Evolutionary conservation across 1,284 basidiomycete species (phyloP).

Genomic region (Trametes polyzona): DNA sequence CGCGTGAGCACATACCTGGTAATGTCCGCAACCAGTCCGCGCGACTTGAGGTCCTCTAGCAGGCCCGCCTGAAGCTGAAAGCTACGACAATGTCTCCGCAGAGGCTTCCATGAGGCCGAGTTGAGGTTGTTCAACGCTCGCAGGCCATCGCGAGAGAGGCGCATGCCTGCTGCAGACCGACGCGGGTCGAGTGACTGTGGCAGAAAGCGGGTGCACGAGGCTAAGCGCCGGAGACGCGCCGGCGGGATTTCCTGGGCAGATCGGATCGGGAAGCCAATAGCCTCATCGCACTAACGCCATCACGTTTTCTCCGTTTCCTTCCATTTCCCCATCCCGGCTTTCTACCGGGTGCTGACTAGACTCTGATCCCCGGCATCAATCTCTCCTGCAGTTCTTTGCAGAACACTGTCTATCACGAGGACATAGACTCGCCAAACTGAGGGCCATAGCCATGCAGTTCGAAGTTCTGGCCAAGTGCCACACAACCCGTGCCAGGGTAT

Average conservation of each 20-base stretch:
- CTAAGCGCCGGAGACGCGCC: slow-evolving; percentile 8
- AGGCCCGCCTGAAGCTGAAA: slow-evolving; percentile 28
- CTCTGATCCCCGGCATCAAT: background rate
- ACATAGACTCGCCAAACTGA: background rate
- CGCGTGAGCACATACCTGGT: slow-evolving; percentile 29
- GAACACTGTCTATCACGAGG: background rate
- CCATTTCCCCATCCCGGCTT: background rate
- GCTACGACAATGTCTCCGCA: slow-evolving; percentile 20
- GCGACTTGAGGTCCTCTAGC: slow-evolving; percentile 33
- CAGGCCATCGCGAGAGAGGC: slow-evolving; percentile 13
- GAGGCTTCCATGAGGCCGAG: slow-evolving; percentile 2
- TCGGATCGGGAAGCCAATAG: slow-evolving; percentile 30
- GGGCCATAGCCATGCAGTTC: slow-evolving; percentile 62
- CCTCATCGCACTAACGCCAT: slow-evolving; percentile 17
- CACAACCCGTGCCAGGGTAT: slow-evolving; percentile 78
- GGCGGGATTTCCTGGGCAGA: slow-evolving; percentile 13
- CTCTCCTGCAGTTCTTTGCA: background rate
- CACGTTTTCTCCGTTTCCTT: slow-evolving; percentile 7
- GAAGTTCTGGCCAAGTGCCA: slow-evolving; percentile 77
- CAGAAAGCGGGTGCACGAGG: too few species aligned
- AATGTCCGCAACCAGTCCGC: slow-evolving; percentile 39
- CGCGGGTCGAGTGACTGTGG: background rate
- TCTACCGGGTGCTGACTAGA: background rate
- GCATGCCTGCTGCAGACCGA: slow-evolving; percentile 17
- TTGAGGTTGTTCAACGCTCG: background rate